Evolutionary conservation across 2,329 filamentous ascomycete species (phyloP).

Genomic region (Pestalotiopsis sp.): DNA sequence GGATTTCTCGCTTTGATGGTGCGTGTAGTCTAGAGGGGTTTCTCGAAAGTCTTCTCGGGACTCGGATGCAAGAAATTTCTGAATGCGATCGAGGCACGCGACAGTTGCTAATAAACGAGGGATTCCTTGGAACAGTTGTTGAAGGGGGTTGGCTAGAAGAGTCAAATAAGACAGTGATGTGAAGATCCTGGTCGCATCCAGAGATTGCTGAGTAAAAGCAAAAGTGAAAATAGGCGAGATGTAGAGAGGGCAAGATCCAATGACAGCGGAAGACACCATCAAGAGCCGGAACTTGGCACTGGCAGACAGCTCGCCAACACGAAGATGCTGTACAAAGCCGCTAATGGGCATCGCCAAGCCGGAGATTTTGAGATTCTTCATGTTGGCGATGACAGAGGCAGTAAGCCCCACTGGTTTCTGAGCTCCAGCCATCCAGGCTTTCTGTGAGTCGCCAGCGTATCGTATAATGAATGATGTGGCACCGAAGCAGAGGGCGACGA

Average conservation of each 20-base stretch:
- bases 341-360: conserved; percentile 32
- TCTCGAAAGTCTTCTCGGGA: conserved; percentile 26
- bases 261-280: conserved; percentile 33
- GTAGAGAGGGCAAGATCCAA: conserved; percentile 21
- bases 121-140: conserved; percentile 37
- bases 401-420: conserved; percentile 32
- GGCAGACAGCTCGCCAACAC: conserved; percentile 35
- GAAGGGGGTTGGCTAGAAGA: conserved; percentile 38
- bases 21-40: background rate
- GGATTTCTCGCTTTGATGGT: background rate
- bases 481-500: conserved; percentile 32
- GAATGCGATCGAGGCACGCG: conserved; percentile 41
- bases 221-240: conserved; percentile 31
- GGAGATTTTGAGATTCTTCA: conserved; percentile 43
- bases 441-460: conserved; percentile 26
- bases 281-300: conserved; percentile 35
- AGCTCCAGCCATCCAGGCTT: conserved; percentile 35
- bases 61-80: conserved; percentile 32
- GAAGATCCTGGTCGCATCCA: conserved; percentile 35
- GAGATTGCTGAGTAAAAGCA: conserved; percentile 23
- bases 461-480: conserved; percentile 23
- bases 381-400: conserved; percentile 34
- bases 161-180: conserved; percentile 41
- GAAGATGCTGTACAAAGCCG: conserved; percentile 30
- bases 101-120: conserved; percentile 37